Conservation (phyloP, 1,139 yeast species). For the Hyphopichia wangnamkhiaoensis region DNA sequence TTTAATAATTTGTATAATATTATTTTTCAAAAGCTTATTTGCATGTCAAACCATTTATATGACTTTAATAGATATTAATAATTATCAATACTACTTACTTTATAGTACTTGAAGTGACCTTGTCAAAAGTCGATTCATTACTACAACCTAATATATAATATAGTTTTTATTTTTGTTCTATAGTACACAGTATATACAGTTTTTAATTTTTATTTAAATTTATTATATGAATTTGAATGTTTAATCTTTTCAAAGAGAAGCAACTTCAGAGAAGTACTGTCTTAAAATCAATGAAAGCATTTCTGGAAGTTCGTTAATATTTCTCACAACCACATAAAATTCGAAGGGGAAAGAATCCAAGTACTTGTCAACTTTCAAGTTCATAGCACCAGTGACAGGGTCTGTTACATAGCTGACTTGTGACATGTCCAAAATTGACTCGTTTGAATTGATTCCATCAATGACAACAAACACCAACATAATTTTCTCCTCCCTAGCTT, state of each 20-base stretch:
- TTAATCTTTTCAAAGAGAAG: conserved; percentile 22
- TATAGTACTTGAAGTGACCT: too few relatives aligned
- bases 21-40: too few relatives aligned
- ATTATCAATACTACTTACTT: too few relatives aligned
- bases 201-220: neutral
- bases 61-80: too few relatives aligned
- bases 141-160: too few relatives aligned
- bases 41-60: too few relatives aligned
- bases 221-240: conserved; percentile 3
- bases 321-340: conserved; percentile 89
- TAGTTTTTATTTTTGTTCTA: neutral
- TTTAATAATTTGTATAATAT: too few relatives aligned
- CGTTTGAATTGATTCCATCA: conserved; percentile 82
- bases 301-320: conserved; percentile 86
- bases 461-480: conserved; percentile 95
- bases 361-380: conserved; percentile 77
- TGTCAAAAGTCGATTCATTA: too few relatives aligned
- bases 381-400: conserved; percentile 68
- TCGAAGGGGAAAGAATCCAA: conserved; percentile 96
- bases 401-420: conserved; percentile 78
- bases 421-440: conserved; percentile 91
- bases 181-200: neutral
- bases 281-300: conserved; percentile 87
- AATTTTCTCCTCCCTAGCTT: conserved; percentile 87
- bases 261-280: conserved; percentile 80